phyloP scores from a whole-genome alignment of 2,329 filamentous ascomycete genomes.

The Lasiodiplodia citricola region DNA sequence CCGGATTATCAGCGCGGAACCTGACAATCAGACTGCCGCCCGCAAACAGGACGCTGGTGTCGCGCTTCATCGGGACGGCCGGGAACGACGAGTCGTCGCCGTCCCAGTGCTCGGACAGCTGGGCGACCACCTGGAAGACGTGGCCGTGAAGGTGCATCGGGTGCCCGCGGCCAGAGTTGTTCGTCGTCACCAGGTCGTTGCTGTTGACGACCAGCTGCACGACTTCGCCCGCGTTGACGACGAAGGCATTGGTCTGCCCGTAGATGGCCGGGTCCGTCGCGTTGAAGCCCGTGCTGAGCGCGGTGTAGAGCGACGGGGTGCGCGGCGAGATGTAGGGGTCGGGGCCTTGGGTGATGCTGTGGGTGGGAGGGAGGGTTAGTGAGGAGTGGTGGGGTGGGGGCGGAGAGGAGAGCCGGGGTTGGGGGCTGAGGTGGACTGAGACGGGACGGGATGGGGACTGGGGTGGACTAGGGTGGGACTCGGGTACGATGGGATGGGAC shows the following conservation, averaged over 20 bases:
- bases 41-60: conserved; percentile 68
- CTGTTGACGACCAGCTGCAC: conserved; percentile 33
- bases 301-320: conserved; percentile 73
- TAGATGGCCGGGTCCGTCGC: conserved; percentile 67
- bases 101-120: conserved; percentile 47
- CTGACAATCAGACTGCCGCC: conserved; percentile 69
- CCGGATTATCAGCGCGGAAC: conserved; percentile 65
- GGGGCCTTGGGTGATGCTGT: conserved; percentile 55
- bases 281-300: conserved; percentile 60
- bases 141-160: conserved; percentile 59
- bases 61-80: conserved; percentile 67
- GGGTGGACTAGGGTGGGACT: too few relatives aligned
- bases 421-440: too few relatives aligned
- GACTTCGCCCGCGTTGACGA: conserved; percentile 38
- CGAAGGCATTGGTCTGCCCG: conserved; percentile 52
- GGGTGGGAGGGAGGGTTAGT: not conserved
- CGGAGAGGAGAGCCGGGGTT: too few relatives aligned
- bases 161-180: conserved; percentile 34
- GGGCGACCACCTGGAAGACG: conserved; percentile 69
- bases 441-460: too few relatives aligned
- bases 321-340: conserved; percentile 69
- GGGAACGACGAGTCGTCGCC: conserved; percentile 56
- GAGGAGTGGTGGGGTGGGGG: too few relatives aligned
- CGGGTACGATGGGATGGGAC: too few relatives aligned
- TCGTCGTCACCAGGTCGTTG: conserved; percentile 27